Conservation (phyloP, 2,329 filamentous ascomycete species). For the Cladophialophora bantiana region DNA sequence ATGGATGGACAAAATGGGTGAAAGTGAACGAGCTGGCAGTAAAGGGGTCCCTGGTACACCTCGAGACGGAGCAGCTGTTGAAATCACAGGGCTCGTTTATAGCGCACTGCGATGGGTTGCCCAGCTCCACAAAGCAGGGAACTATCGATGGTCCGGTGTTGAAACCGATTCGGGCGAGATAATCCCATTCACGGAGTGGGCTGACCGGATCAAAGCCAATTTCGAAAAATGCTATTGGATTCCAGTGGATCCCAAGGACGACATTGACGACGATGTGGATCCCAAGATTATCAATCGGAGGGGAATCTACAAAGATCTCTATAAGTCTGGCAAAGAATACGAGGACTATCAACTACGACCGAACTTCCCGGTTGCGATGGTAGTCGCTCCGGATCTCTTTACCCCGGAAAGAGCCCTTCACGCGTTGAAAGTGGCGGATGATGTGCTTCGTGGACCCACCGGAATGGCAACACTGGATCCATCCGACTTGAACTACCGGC, state of each 20-base stretch:
- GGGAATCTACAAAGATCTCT: constrained; percentile 98
- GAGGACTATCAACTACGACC: constrained; percentile 96
- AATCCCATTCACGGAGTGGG: constrained; percentile 81
- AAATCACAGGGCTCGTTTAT: constrained; percentile 93
- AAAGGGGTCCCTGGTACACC: constrained; percentile 97
- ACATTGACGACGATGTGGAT: constrained; percentile 81
- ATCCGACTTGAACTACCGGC: constrained; percentile 87
- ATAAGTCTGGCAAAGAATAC: constrained; percentile 91
- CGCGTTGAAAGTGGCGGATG: constrained; percentile 81
- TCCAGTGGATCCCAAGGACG: constrained; percentile 70
- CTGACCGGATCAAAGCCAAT: constrained; percentile 76
- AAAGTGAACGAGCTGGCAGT: constrained; percentile 85
- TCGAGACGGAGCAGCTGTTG: constrained; percentile 90
- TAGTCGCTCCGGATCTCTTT: constrained; percentile 88
- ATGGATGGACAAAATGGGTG: constrained; percentile 99
- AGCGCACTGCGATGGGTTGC: constrained; percentile 85
- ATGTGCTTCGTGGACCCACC: constrained; percentile 79
- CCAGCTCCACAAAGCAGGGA: constrained; percentile 69
- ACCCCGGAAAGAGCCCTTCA: constrained; percentile 76
- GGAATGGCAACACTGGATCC: constrained; percentile 98
- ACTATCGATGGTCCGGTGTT: constrained; percentile 77
- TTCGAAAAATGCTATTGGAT: constrained; percentile 95
- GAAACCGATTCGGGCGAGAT: constrained; percentile 66
- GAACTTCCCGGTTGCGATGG: constrained; percentile 96
- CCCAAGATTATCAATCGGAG: constrained; percentile 80